A percentile compares a stretch with the other conserved stretches of the same genome.
These are phyloP conservation scores for Fusarium subtropicale DNA, from an alignment of 2,329 filamentous ascomycete species.

Conservation along the genomic window DNA sequence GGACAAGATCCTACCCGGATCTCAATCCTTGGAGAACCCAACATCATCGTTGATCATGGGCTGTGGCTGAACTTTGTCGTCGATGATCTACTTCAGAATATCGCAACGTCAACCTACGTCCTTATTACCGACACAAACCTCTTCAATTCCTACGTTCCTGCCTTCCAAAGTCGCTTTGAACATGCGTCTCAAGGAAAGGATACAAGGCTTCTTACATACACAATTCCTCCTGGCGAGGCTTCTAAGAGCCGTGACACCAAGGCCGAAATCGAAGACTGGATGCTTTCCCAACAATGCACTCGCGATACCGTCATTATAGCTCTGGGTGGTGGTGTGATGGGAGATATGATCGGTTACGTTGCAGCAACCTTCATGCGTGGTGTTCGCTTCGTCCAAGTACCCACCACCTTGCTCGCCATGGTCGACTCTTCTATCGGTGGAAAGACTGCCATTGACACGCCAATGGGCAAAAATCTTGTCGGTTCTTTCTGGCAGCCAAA, in stretches of 20 bases:
- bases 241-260: slow-evolving; percentile 96
- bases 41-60: slow-evolving; percentile 91
- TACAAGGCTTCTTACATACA: slow-evolving; percentile 83
- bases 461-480: slow-evolving; percentile 94
- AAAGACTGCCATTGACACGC: slow-evolving; percentile 97
- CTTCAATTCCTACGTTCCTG: slow-evolving; percentile 80
- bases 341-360: slow-evolving; percentile 97
- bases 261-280: slow-evolving; percentile 96
- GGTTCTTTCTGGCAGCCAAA: slow-evolving; percentile 97
- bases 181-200: slow-evolving; percentile 43
- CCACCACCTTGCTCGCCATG: slow-evolving; percentile 94
- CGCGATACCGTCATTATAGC: slow-evolving; percentile 95
- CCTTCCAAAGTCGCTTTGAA: slow-evolving; percentile 67
- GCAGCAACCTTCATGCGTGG: slow-evolving; percentile 99
- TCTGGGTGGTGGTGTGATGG: slow-evolving; percentile 94
- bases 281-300: slow-evolving; percentile 91
- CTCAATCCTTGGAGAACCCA: slow-evolving; percentile 86
- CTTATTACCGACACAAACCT: slow-evolving; percentile 98
- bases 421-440: slow-evolving; percentile 98
- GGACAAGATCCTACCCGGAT: slow-evolving; percentile 67
- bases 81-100: slow-evolving; percentile 80
- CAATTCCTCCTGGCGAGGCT: slow-evolving; percentile 89
- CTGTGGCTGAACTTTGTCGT: slow-evolving; percentile 88
- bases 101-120: slow-evolving; percentile 90
- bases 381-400: slow-evolving; percentile 94